Conservation (phyloP, 129 eudicot species). For the Flaveria linearis region DNA sequence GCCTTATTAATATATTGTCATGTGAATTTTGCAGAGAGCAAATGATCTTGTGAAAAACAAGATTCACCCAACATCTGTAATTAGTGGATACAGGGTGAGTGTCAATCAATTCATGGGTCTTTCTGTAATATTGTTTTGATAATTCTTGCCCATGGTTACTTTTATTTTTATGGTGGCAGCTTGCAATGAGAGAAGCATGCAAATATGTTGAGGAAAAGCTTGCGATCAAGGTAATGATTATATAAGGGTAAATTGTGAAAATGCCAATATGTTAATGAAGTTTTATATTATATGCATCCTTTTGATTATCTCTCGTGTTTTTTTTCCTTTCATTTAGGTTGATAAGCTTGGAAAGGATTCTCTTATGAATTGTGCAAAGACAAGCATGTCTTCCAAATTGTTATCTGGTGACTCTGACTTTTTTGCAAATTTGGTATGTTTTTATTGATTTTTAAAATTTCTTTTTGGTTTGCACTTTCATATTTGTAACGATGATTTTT, state of each 20-base stretch:
- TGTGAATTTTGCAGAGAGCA: conserved; percentile 63
- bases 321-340: conserved; percentile 46
- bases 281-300: not conserved
- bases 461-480: not conserved
- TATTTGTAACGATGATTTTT: not conserved
- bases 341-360: conserved; percentile 96
- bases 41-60: conserved; percentile 52
- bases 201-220: conserved; percentile 88
- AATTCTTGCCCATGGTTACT: not conserved
- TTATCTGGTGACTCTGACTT: conserved; percentile 77
- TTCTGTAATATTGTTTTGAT: too few species aligned
- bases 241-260: conserved; percentile 4
- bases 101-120: too few species aligned
- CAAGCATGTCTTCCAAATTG: conserved; percentile 97
- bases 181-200: conserved; percentile 98
- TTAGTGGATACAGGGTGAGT: too few species aligned
- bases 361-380: conserved; percentile 94
- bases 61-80: too few species aligned
- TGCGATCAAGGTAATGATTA: conserved; percentile 69
- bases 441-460: not conserved
- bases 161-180: conserved; percentile 50
- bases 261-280: not conserved
- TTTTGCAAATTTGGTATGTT: conserved; percentile 83
- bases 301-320: not conserved
- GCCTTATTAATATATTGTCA: not conserved